A percentile compares a stretch with the other conserved stretches of the same genome.
Conservation (phyloP, 345 rosid species). For the Raphanus raphanistrum region DNA sequence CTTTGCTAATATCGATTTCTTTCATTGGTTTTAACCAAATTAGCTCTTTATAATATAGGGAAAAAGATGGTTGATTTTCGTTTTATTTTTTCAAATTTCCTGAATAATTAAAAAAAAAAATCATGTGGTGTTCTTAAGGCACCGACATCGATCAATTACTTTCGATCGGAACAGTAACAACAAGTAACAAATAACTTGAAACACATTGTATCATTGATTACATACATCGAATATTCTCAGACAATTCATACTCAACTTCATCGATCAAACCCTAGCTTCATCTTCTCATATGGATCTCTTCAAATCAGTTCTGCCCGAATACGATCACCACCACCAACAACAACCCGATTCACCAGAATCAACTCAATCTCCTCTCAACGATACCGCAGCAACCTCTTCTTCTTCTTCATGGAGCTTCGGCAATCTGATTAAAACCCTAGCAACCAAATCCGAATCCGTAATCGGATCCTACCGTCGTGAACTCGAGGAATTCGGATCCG, state of each 20-base stretch:
- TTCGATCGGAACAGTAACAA: neutral
- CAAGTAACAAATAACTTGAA: neutral
- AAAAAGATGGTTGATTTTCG: no score
- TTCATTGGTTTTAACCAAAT: no score
- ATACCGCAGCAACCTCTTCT: slow-evolving; percentile 6
- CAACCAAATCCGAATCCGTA: slow-evolving; percentile 65
- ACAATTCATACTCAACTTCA: neutral
- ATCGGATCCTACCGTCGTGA: slow-evolving; percentile 69
- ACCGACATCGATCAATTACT: neutral
- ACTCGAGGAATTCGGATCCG: slow-evolving; percentile 74
- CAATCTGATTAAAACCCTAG: slow-evolving; percentile 50
- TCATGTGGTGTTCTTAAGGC: neutral
- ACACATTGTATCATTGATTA: neutral
- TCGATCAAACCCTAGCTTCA: neutral
- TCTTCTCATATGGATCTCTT: slow-evolving; percentile 63
- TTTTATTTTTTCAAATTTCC: no score
- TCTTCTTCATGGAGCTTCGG: slow-evolving; percentile 59
- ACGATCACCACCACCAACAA: slow-evolving; percentile 33
- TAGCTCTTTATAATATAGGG: no score
- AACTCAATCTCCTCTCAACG: slow-evolving; percentile 5
- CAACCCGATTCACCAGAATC: slow-evolving; percentile 40
- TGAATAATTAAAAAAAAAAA: neutral
- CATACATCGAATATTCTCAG: neutral
- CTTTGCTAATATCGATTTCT: no score
- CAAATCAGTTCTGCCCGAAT: slow-evolving; percentile 60